A percentile compares a stretch with the other conserved stretches of the same genome.
phyloP scores from a whole-genome alignment of 495 filamentous ascomycete species.

The Podospora bellae-mahoneyi region DNA sequence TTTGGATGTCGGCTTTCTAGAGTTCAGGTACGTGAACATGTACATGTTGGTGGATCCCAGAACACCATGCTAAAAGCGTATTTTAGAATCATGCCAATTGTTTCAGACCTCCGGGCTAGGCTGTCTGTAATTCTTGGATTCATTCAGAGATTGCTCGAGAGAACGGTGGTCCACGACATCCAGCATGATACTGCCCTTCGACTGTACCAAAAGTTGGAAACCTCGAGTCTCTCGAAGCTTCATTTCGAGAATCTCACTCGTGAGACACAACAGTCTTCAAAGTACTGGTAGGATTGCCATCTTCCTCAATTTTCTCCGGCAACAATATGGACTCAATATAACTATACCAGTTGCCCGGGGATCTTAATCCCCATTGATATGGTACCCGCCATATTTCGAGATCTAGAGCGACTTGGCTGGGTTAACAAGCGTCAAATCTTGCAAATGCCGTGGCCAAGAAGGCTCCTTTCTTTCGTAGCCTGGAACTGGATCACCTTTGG shows the following conservation, averaged over 20 bases:
- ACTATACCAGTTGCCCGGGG: background rate
- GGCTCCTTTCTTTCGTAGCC: background rate
- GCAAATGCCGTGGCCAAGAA: background rate
- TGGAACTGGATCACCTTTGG: background rate
- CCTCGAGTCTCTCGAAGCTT: background rate
- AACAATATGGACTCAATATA: background rate
- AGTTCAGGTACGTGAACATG: background rate
- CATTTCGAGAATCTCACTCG: background rate
- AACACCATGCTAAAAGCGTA: background rate
- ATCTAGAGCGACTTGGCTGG: background rate
- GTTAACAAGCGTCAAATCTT: background rate
- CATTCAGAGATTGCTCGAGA: background rate
- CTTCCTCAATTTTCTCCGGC: background rate
- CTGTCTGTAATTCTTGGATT: background rate
- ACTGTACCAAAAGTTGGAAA: background rate
- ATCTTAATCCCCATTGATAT: background rate
- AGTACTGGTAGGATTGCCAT: background rate
- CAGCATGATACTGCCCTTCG: background rate
- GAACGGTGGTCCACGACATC: background rate
- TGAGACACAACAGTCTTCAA: background rate
- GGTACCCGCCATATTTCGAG: background rate
- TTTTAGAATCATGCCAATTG: background rate
- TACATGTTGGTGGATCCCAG: background rate
- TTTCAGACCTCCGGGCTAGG: background rate
- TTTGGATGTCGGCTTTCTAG: background rate